These are phyloP conservation scores for Colletotrichum camelliae DNA, from an alignment of 2,329 filamentous ascomycete species.

Conservation along the genomic window DNA sequence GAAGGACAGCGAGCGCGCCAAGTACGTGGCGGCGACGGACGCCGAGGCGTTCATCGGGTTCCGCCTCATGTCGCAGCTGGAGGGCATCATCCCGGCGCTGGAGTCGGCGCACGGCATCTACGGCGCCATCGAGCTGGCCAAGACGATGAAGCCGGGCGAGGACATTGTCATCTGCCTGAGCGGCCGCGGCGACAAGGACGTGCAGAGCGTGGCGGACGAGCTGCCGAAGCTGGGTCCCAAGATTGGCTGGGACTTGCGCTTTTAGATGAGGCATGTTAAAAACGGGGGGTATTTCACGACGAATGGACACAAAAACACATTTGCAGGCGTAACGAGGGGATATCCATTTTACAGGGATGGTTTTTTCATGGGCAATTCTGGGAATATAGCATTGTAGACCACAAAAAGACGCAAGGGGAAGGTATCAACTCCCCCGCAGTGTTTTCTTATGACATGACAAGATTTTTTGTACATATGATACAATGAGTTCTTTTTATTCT, in stretches of 20 bases:
- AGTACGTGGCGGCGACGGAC: constrained; percentile 91
- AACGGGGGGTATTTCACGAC: neutral
- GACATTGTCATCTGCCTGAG: constrained; percentile 94
- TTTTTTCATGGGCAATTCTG: neutral
- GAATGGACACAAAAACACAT: neutral
- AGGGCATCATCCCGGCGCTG: constrained; percentile 96
- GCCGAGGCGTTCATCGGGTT: constrained; percentile 90
- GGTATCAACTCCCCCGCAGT: neutral
- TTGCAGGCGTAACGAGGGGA: neutral
- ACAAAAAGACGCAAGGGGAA: neutral
- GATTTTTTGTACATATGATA: constrained; percentile 23
- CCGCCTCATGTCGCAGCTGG: constrained; percentile 80
- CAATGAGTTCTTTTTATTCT: neutral
- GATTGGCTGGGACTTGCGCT: constrained; percentile 78
- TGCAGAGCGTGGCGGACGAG: constrained; percentile 96
- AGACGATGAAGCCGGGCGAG: constrained; percentile 87
- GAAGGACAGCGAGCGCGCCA: constrained; percentile 89
- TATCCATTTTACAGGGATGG: neutral
- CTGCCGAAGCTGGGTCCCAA: constrained; percentile 85
- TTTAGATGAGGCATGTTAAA: constrained; percentile 40
- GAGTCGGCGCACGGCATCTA: constrained; percentile 94
- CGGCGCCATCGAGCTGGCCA: constrained; percentile 87
- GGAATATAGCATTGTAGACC: constrained; percentile 8
- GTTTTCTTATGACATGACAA: neutral
- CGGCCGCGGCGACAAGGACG: constrained; percentile 96